Conservation (phyloP, 306 rosid genomes). For the cucumber (Cucumis sativus) region DNA sequence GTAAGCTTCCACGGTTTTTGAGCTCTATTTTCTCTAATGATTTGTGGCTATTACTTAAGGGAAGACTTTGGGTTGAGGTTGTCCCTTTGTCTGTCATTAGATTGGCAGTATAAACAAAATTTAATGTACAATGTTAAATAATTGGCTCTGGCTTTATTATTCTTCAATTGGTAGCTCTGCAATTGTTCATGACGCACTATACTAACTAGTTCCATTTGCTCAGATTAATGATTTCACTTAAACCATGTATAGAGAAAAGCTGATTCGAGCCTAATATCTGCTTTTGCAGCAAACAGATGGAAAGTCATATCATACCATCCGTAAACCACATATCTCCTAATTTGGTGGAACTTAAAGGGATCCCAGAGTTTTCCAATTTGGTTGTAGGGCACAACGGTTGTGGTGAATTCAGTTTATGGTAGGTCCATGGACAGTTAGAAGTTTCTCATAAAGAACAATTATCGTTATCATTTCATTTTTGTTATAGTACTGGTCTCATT, state of each 20-base stretch:
- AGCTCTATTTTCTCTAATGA: not conserved
- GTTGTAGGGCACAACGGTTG: constrained; percentile 48
- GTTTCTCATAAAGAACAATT: not conserved
- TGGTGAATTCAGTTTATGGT: constrained; percentile 87
- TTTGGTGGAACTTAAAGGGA: constrained; percentile 62
- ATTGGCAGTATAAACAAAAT: not conserved
- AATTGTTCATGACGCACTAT: not conserved
- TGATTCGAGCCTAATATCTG: constrained; percentile 12
- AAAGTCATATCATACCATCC: constrained; percentile 34
- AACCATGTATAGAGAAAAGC: not conserved
- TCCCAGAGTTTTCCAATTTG: constrained; percentile 52
- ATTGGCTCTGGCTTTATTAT: not conserved
- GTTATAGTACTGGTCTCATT: not conserved
- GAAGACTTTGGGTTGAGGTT: not conserved
- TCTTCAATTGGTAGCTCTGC: not conserved
- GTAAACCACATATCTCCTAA: constrained; percentile 45
- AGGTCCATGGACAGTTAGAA: constrained; percentile 13
- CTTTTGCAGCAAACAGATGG: constrained; percentile 49
- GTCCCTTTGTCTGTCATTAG: not conserved
- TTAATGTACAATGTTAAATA: not conserved
- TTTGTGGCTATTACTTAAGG: not conserved
- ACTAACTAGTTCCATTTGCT: not conserved
- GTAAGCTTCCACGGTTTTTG: not conserved
- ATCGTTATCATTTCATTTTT: no score
- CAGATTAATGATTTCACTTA: not conserved